These are phyloP conservation scores for Microcos paniculata DNA, from an alignment of 345 rosid species.

Conservation along the genomic window DNA sequence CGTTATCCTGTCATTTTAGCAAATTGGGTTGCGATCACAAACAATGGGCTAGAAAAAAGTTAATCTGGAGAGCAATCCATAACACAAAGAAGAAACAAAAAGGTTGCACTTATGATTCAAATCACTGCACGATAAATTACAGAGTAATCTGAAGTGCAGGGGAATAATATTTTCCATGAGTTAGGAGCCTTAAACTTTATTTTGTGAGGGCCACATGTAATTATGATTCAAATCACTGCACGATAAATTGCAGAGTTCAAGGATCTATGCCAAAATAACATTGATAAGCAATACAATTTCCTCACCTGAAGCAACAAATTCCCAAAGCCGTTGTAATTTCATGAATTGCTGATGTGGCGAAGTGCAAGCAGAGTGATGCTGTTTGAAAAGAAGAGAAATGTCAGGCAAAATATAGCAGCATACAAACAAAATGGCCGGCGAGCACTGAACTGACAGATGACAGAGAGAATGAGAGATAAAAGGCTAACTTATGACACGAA, in stretches of 20 bases:
- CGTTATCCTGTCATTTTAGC: constrained; percentile 64
- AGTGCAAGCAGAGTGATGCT: constrained; percentile 79
- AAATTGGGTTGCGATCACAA: constrained; percentile 8
- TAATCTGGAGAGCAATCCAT: too few species aligned
- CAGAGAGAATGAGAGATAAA: not conserved
- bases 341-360: constrained; percentile 87
- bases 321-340: constrained; percentile 95
- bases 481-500: not conserved
- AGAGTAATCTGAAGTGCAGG: too few species aligned
- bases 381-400: constrained; percentile 20
- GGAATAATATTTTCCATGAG: too few species aligned
- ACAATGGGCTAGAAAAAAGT: not conserved
- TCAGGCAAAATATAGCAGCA: constrained; percentile 19
- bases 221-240: not conserved
- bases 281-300: not conserved
- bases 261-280: not conserved
- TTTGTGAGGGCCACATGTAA: not conserved
- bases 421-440: not conserved
- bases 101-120: not conserved
- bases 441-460: not conserved
- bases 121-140: not conserved
- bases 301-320: constrained; percentile 94
- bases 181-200: not conserved
- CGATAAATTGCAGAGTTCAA: not conserved
- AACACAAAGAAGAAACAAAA: too few species aligned